phyloP scores from a whole-genome alignment of 306 rosid species.

The Gastrolobium bilobum region DNA sequence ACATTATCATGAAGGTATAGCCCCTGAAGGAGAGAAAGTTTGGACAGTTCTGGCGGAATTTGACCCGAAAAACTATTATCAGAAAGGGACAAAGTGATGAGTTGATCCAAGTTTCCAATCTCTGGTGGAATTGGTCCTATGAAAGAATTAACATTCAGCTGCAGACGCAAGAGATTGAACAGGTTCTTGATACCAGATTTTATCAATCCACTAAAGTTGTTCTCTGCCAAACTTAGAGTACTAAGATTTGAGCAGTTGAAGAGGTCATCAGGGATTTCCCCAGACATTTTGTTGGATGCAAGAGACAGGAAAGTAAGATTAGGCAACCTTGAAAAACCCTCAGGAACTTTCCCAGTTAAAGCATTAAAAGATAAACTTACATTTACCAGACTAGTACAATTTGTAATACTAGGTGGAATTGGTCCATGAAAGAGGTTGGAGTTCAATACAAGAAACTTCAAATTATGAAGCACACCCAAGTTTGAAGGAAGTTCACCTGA shows the following conservation, averaged over 20 bases:
- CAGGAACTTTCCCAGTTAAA: conserved; percentile 74
- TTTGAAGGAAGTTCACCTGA: conserved; percentile 81
- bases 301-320: conserved; percentile 72
- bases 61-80: conserved; percentile 74
- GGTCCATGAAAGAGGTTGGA: conserved; percentile 58
- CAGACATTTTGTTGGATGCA: conserved; percentile 62
- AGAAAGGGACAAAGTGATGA: conserved; percentile 58
- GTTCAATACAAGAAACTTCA: conserved; percentile 64
- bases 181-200: conserved; percentile 73
- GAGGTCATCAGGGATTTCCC: conserved; percentile 85
- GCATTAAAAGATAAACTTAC: conserved; percentile 60
- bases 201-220: conserved; percentile 67
- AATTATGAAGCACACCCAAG: conserved; percentile 71
- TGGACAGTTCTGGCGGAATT: conserved; percentile 70
- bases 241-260: conserved; percentile 75
- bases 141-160: conserved; percentile 60
- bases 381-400: conserved; percentile 65
- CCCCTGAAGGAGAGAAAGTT: conserved; percentile 78
- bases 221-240: conserved; percentile 59
- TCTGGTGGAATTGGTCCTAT: conserved; percentile 75
- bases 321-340: conserved; percentile 66
- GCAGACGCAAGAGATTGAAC: conserved; percentile 56
- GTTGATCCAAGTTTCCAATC: conserved; percentile 74
- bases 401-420: conserved; percentile 76
- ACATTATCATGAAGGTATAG: conserved; percentile 61